Conservation (phyloP, 225 moss, liverwort and hornwort genomes). For the Bryum argenteum region DNA sequence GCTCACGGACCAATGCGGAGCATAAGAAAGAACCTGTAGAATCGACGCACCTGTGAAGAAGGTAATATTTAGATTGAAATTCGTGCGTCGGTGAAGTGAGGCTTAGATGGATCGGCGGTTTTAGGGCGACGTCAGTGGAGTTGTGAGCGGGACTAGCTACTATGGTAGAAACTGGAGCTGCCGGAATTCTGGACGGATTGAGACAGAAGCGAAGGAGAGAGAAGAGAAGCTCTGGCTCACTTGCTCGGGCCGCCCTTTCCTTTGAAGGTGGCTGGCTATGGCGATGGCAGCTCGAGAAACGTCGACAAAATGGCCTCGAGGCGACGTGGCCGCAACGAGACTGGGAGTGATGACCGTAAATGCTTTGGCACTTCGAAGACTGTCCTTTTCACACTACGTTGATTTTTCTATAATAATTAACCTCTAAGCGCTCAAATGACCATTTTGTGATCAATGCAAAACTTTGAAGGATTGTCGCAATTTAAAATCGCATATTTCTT, state of each 20-base stretch:
- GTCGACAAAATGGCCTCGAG: background rate
- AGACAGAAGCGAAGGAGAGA: too few relatives aligned
- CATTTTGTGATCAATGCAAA: too few relatives aligned
- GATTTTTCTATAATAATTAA: background rate
- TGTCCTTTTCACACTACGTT: background rate
- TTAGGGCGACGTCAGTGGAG: background rate
- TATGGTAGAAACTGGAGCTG: too few relatives aligned
- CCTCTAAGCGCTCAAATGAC: too few relatives aligned
- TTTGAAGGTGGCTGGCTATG: background rate
- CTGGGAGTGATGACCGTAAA: background rate
- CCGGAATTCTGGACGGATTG: background rate
- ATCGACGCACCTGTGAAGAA: constrained; percentile 8
- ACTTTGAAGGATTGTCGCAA: too few relatives aligned
- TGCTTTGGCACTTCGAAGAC: background rate
- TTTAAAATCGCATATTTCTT: too few relatives aligned
- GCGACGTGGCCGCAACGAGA: background rate
- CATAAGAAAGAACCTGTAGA: background rate
- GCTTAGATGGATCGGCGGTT: background rate
- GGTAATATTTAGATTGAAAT: background rate
- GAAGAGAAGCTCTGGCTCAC: too few relatives aligned
- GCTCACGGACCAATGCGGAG: background rate
- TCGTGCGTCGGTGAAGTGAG: background rate
- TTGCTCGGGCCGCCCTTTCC: too few relatives aligned
- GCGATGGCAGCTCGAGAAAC: background rate
- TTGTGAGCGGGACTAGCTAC: background rate